A percentile compares a stretch with the other conserved stretches of the same genome.
phyloP scores from a whole-genome alignment of 2,329 filamentous ascomycete species.

The Hypoxylon sp. region DNA sequence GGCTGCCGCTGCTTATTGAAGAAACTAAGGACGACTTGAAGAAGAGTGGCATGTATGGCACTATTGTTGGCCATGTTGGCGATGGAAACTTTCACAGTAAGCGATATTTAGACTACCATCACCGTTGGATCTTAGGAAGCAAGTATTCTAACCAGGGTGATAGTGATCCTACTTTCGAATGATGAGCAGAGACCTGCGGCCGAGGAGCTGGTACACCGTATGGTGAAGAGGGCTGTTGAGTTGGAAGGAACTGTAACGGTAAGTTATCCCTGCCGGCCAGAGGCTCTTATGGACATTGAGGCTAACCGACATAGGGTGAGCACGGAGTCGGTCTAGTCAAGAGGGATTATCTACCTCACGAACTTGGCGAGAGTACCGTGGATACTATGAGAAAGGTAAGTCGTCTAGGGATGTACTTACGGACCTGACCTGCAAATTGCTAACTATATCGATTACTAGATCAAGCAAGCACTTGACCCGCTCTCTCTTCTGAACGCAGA shows the following conservation, averaged over 20 bases:
- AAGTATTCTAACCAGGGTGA: constrained; percentile 27
- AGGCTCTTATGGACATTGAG: neutral
- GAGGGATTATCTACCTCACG: constrained; percentile 81
- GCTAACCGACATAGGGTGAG: constrained; percentile 64
- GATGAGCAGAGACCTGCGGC: constrained; percentile 72
- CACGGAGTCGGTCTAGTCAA: constrained; percentile 87
- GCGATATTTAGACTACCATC: constrained; percentile 31
- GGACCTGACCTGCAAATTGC: too few relatives aligned
- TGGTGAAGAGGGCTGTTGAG: constrained; percentile 87
- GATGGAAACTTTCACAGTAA: constrained; percentile 80
- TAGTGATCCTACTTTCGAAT: constrained; percentile 66
- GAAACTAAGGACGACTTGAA: constrained; percentile 72
- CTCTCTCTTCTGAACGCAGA: constrained; percentile 74
- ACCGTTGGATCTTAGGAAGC: neutral
- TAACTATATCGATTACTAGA: constrained; percentile 56
- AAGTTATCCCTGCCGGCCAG: constrained; percentile 35
- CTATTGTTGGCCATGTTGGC: constrained; percentile 76
- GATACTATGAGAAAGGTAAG: constrained; percentile 82
- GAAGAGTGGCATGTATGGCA: constrained; percentile 64
- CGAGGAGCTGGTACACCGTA: constrained; percentile 77
- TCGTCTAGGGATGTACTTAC: too few relatives aligned
- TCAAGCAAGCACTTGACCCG: constrained; percentile 84
- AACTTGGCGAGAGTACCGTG: constrained; percentile 77
- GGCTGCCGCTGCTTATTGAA: constrained; percentile 78
- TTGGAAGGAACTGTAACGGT: constrained; percentile 84